These are phyloP conservation scores for Xylariaceae sp. DNA, from an alignment of 2,329 filamentous ascomycete genomes.

Conservation along the genomic window DNA sequence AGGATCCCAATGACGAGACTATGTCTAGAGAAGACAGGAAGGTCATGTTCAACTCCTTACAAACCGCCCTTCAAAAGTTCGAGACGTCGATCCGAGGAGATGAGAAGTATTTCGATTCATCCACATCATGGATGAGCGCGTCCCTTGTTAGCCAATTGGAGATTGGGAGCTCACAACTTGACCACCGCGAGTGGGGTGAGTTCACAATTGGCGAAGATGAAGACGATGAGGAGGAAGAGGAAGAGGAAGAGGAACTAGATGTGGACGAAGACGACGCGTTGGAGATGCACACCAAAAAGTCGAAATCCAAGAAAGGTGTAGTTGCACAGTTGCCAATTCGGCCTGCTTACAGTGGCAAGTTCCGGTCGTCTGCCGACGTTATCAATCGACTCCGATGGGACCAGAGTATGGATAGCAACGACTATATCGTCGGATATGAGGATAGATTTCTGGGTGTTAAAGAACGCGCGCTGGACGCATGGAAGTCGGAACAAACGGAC, in stretches of 20 bases:
- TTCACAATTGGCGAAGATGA: conserved; percentile 40
- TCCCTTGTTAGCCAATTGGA: conserved; percentile 38
- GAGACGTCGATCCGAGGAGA: conserved; percentile 46
- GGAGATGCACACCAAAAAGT: conserved; percentile 17
- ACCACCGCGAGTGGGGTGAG: conserved; percentile 49
- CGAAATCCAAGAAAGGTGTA: conserved; percentile 21
- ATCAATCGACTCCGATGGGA: conserved; percentile 62
- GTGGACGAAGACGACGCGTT: conserved; percentile 31
- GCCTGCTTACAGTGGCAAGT: conserved; percentile 41
- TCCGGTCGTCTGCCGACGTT: conserved; percentile 57
- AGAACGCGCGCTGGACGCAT: conserved; percentile 53
- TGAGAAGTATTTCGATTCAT: conserved; percentile 47
- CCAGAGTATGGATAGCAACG: conserved; percentile 46
- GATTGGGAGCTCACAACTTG: conserved; percentile 42
- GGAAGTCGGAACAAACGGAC: conserved; percentile 62
- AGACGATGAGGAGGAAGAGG: conserved; percentile 37
- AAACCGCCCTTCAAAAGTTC: conserved; percentile 44
- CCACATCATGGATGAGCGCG: conserved; percentile 48
- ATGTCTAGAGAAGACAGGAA: conserved; percentile 42
- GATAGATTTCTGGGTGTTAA: conserved; percentile 56
- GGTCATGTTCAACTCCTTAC: conserved; percentile 42
- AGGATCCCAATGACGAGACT: conserved; percentile 18
- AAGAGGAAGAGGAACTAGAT: conserved; percentile 38
- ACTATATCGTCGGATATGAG: conserved; percentile 60
- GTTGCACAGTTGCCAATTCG: conserved; percentile 19